Percentiles rank a stretch among this genome's conserved stretches.
These are phyloP conservation scores for Centrapalus pauciflorus DNA, from an alignment of 129 eudicot species.

Conservation along the genomic window DNA sequence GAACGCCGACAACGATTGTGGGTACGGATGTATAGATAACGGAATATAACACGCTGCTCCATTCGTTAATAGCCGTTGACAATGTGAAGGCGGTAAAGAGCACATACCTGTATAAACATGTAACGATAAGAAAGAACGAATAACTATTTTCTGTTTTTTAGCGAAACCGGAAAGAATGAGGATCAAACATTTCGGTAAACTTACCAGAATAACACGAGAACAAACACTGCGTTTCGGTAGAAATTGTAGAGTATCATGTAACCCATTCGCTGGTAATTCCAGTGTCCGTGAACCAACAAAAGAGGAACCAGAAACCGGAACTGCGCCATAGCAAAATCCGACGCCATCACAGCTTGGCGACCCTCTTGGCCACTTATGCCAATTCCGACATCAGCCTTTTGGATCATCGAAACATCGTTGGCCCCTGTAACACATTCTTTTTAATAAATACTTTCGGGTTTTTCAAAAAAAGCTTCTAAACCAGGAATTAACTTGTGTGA, in stretches of 20 bases:
- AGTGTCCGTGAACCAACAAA: conserved; percentile 91
- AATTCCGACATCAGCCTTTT: conserved; percentile 38
- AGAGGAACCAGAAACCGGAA: conserved; percentile 85
- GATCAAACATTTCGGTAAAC: neutral
- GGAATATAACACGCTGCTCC: conserved; percentile 91
- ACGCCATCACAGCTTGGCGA: conserved; percentile 38
- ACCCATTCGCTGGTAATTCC: conserved; percentile 95
- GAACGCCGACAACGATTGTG: conserved; percentile 76
- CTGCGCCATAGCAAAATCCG: conserved; percentile 99
- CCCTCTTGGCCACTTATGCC: conserved; percentile 42
- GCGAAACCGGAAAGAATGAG: neutral
- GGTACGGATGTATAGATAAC: conserved; percentile 76
- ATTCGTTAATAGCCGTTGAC: conserved; percentile 79
- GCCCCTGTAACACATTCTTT: conserved; percentile 21
- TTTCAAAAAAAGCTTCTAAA: neutral
- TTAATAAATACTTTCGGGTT: neutral
- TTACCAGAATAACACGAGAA: conserved; percentile 83
- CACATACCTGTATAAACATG: conserved; percentile 53
- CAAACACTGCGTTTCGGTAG: conserved; percentile 84
- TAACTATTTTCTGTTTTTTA: neutral
- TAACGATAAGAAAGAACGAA: conserved; percentile 15
- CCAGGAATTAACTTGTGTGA: neutral
- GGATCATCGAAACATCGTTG: conserved; percentile 42
- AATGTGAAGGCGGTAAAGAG: conserved; percentile 64
- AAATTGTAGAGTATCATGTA: conserved; percentile 94